Evolutionary conservation across 1,284 basidiomycete species (phyloP).

Genomic region (Melampsora larici-populina): DNA sequence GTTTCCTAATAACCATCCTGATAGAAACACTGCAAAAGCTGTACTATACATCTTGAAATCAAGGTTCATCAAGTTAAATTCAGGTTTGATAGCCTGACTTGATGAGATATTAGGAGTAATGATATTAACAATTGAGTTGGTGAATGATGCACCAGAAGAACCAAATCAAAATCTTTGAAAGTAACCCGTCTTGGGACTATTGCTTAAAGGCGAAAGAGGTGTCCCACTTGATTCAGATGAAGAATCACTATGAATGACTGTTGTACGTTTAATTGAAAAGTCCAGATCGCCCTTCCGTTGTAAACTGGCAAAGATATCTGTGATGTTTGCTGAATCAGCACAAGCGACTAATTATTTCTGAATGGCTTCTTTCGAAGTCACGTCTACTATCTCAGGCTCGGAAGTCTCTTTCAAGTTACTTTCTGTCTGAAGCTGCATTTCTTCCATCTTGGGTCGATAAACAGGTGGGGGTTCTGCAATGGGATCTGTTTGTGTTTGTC

Average conservation of each 20-base stretch:
- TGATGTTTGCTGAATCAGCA: not conserved
- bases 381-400: not conserved
- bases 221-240: not conserved
- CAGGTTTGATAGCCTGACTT: no score
- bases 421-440: slow-evolving; percentile 33
- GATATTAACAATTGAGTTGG: slow-evolving; percentile 5
- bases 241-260: not conserved
- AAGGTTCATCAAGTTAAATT: not conserved
- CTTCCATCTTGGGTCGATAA: slow-evolving; percentile 40
- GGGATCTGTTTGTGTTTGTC: slow-evolving; percentile 21
- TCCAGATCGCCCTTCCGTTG: no score
- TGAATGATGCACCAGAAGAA: not conserved
- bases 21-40: not conserved
- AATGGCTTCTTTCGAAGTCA: not conserved
- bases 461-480: slow-evolving; percentile 35
- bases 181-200: not conserved
- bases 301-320: not conserved
- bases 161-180: slow-evolving; percentile 7
- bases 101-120: not conserved
- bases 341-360: not conserved
- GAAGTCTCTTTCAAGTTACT: no score
- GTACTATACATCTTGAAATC: slow-evolving; percentile 1
- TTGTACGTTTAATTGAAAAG: not conserved
- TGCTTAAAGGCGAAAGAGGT: not conserved
- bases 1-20: slow-evolving; percentile 5